Base-by-base conservation (phyloP, 192 early-diverging fungal genomes). In the Rhizophagus sp. region DNA sequence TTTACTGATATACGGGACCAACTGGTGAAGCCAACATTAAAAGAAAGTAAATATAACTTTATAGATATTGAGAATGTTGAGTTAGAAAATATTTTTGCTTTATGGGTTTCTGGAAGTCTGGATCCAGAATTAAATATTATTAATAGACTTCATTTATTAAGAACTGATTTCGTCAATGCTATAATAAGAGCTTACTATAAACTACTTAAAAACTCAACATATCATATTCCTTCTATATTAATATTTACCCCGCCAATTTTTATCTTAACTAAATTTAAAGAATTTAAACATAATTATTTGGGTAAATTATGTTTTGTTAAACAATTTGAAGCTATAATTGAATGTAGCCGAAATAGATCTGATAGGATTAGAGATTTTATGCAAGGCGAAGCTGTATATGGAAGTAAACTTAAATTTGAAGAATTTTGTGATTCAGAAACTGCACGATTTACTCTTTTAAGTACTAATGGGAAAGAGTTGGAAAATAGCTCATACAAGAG, bases 231-330 rank as follows among this genome's bases (percentile, higher is more conserved):
- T 30, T 25, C 36, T 10, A 68, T 62, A n/a, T 64, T 82, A 27
- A 17, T 82, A n/a, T 57, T 79, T 41, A 73, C 70, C 1, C 76
- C 81, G 2, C 75, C 49, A 5, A 15, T 12, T 15, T 69, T 82
- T 36, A 44, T 19, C 50, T 73, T 82, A 17, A 34, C 61, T 9
- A 24, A 34, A 10, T 73, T 70, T 17, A 41, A 36, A 24, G 7
- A n/a, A 1, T 82, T 82, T 68, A 36, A 62, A 25, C 41, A 77
- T 36, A 5, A 66, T 13, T 79, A 78, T 61, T 67, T 82, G 50
- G 75, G 76, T 22, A 82, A 82, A 44, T 70, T 82, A 50, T 79
- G 62, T 70, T 82, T 79, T 57, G 79, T 82, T 47, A 82, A 82
- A 44, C 75, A 70, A 77, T 64, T 79, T 39, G 81, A 82, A 64